Percentiles rank a stretch among this genome's conserved stretches.
Conservation (phyloP, 2,329 filamentous ascomycete species). For the Fusarium beomiforme region DNA sequence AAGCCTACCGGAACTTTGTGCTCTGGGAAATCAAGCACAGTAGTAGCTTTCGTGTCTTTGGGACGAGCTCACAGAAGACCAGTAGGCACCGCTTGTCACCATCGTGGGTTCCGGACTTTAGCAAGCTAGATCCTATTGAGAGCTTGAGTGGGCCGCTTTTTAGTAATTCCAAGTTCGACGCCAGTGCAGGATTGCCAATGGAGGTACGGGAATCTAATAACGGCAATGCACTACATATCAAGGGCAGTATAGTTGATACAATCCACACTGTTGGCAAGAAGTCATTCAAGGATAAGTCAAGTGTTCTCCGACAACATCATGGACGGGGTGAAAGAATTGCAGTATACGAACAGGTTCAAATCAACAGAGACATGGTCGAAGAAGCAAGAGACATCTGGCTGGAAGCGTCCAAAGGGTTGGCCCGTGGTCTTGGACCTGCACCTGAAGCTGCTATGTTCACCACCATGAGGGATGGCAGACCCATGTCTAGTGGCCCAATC, state of each 20-base stretch:
- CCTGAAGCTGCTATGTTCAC: fast-evolving
- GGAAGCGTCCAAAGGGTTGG: fast-evolving
- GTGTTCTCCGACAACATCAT: fast-evolving
- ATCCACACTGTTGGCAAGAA: neutral
- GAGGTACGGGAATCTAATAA: fast-evolving
- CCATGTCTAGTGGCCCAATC: neutral
- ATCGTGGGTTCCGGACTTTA: neutral
- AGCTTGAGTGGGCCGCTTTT: neutral
- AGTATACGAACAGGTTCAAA: fast-evolving
- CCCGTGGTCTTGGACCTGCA: neutral
- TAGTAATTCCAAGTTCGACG: fast-evolving
- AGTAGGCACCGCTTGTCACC: fast-evolving
- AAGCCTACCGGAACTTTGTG: fast-evolving
- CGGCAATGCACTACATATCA: fast-evolving
- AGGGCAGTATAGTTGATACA: fast-evolving
- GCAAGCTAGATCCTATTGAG: fast-evolving
- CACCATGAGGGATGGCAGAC: neutral
- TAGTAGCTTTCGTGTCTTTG: neutral
- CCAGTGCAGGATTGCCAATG: fast-evolving
- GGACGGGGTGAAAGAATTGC: fast-evolving
- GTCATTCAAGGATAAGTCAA: fast-evolving
- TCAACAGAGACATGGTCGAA: neutral
- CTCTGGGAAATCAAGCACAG: fast-evolving
- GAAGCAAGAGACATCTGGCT: neutral
- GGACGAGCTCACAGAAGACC: fast-evolving